Base-by-base conservation (phyloP, 2,329 filamentous ascomycete genomes). In the Aspergillus sp. region DNA sequence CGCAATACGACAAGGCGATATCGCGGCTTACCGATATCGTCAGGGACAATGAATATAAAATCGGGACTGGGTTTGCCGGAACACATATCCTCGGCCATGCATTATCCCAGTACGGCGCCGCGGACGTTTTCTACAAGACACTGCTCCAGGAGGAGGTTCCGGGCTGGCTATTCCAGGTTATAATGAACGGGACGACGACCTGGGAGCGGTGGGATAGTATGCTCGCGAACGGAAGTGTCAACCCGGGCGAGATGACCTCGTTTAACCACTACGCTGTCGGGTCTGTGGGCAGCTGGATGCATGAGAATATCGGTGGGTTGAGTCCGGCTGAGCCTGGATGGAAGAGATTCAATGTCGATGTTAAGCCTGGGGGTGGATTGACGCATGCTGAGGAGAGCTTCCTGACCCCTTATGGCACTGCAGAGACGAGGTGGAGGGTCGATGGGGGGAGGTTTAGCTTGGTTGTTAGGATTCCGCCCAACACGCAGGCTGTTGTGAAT, bases 171-270 rank as follows among this genome's bases (percentile, higher is more conserved):
- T 76, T 75, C 49, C 71, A 70, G 15, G 70, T 77, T 2, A 66
- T 65, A 3, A 76, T 76, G 72, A 71, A 70, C 21, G 73, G 68
- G 3, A 77, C 75, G 1, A 77, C 75, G 1, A 71, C 71, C 1
- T 78, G 75, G 75, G 75, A 78, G 61, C 69, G 76, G 17, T 77
- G 75, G 75, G 72, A 78, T 47, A 70, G 66, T 41, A 68, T 77
- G 62, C 55, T 75, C 8, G 67, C 70, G 0, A 66, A 76, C 41
- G 74, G 73, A 1, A 63, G 50, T 3, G 66, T 77, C 37, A 77
- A 77, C 50, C 63, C 72, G 1, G 73, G 75, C 1, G 56, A 66
- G 15, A 77, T 77, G 75, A 77, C 75, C 2, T 73, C 68, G 48
- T 75, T 75, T 59, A 75, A 77, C 46, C 75, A 78, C 54, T 77